phyloP scores from a whole-genome alignment of 176 grass and related monocot genomes.

The Bonia amplexicaulis region DNA sequence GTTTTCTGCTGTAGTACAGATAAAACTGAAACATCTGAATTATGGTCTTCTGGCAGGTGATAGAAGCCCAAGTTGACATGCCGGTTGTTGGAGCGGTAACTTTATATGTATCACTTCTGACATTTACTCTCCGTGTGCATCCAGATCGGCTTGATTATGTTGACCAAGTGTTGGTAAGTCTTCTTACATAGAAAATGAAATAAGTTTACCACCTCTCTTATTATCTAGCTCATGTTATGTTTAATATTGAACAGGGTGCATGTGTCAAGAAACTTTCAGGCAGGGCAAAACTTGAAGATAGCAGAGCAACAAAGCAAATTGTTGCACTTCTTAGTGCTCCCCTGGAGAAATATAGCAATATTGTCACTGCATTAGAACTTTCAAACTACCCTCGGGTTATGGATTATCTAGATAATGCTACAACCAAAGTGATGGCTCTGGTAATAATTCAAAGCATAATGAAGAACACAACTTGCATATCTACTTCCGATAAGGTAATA shows the following conservation, averaged over 20 bases:
- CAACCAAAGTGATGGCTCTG: constrained; percentile 97
- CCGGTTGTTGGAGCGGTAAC: constrained; percentile 87
- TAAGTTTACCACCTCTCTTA: not conserved
- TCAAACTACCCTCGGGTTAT: constrained; percentile 97
- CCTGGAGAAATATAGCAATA: constrained; percentile 95
- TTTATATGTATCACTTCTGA: constrained; percentile 92
- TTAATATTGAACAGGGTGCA: constrained; percentile 67
- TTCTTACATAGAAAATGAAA: constrained; percentile 1
- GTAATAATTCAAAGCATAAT: constrained; percentile 99
- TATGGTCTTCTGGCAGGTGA: constrained; percentile 63
- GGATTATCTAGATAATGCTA: constrained; percentile 95
- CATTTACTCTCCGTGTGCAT: constrained; percentile 96
- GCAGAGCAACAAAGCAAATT: constrained; percentile 94
- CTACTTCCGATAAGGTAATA: constrained; percentile 88
- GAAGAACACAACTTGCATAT: constrained; percentile 91
- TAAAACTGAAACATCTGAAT: constrained; percentile 4
- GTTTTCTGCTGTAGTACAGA: not conserved
- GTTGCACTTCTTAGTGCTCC: constrained; percentile 97
- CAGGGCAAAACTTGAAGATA: constrained; percentile 90
- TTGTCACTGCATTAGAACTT: constrained; percentile 94
- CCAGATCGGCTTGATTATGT: constrained; percentile 99
- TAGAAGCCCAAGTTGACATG: constrained; percentile 98
- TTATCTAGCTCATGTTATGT: constrained; percentile 16
- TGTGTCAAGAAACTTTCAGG: constrained; percentile 98
- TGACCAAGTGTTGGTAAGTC: constrained; percentile 93